Percentiles rank a stretch among this genome's conserved stretches.
phyloP scores from a whole-genome alignment of 2,329 filamentous ascomycete genomes.

The Hypoxylon sp. region DNA sequence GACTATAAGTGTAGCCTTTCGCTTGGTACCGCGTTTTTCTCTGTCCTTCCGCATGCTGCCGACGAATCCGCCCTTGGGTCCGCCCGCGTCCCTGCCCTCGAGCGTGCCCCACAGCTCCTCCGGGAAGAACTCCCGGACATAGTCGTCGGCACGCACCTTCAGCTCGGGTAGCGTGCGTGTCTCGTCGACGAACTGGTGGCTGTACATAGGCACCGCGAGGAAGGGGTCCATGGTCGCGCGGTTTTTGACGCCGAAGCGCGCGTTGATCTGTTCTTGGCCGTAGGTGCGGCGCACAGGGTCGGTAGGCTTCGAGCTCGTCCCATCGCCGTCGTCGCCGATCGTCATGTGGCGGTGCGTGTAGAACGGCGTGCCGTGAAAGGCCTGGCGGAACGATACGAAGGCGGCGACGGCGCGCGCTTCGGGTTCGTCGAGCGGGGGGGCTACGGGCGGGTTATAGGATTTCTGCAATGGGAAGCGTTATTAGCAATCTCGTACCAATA shows the following conservation, averaged over 20 bases:
- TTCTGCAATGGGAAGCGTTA: constrained; percentile 52
- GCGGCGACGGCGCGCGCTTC: constrained; percentile 63
- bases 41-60: constrained; percentile 42
- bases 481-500: constrained; percentile 2
- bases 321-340: constrained; percentile 18
- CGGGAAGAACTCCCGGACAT: constrained; percentile 65
- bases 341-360: constrained; percentile 65
- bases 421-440: constrained; percentile 56
- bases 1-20: constrained; percentile 62
- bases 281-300: constrained; percentile 60
- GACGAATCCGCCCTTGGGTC: constrained; percentile 46
- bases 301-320: constrained; percentile 40
- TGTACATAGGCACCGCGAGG: constrained; percentile 68
- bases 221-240: constrained; percentile 69
- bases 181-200: constrained; percentile 64
- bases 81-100: constrained; percentile 58
- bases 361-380: constrained; percentile 65
- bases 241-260: constrained; percentile 65
- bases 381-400: constrained; percentile 67
- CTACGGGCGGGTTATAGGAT: constrained; percentile 60
- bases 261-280: constrained; percentile 69
- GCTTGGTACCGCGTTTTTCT: constrained; percentile 46
- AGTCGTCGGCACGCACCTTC: constrained; percentile 59
- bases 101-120: constrained; percentile 66
- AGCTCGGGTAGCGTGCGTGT: constrained; percentile 68